Percentiles rank a stretch among this genome's conserved stretches.
Conservation (phyloP, 2,329 filamentous ascomycete genomes). For the Mycosphaerelloides madeirae region DNA sequence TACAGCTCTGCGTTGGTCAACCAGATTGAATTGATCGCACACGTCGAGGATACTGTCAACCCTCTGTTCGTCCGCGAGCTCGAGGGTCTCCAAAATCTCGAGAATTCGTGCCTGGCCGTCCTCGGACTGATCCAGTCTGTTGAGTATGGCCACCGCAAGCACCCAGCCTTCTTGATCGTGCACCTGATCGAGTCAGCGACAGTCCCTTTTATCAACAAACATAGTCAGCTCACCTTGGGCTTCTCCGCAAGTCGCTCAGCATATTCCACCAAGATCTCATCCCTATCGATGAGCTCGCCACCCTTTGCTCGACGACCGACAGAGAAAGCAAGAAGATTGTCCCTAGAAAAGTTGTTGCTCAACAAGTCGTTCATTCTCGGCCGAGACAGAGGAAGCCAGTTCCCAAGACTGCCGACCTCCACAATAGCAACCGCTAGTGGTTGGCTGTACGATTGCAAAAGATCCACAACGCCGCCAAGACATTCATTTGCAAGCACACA, state of each 20-base stretch:
- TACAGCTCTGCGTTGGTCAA: constrained; percentile 71
- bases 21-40: constrained; percentile 72
- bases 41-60: constrained; percentile 79
- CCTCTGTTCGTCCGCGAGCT: constrained; percentile 63
- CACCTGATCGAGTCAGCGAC: constrained; percentile 13
- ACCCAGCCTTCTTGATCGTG: constrained; percentile 69
- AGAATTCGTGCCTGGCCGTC: constrained; percentile 70
- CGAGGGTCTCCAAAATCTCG: constrained; percentile 67
- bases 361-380: constrained; percentile 51
- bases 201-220: constrained; percentile 28
- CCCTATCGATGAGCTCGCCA: constrained; percentile 67
- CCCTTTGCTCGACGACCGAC: constrained; percentile 55
- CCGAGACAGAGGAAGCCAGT: constrained; percentile 66
- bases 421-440: constrained; percentile 72
- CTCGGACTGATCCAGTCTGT: constrained; percentile 69
- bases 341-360: constrained; percentile 65
- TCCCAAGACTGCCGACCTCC: constrained; percentile 76
- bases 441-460: constrained; percentile 76
- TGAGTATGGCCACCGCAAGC: constrained; percentile 75
- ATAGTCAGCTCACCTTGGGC: constrained; percentile 9
- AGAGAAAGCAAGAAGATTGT: constrained; percentile 80
- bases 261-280: constrained; percentile 73
- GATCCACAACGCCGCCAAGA: constrained; percentile 66
- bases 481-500: constrained; percentile 74
- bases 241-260: constrained; percentile 57